Evolutionary conservation across 441 rosid genomes (phyloP).

Genomic region (Croton laevigatus): DNA sequence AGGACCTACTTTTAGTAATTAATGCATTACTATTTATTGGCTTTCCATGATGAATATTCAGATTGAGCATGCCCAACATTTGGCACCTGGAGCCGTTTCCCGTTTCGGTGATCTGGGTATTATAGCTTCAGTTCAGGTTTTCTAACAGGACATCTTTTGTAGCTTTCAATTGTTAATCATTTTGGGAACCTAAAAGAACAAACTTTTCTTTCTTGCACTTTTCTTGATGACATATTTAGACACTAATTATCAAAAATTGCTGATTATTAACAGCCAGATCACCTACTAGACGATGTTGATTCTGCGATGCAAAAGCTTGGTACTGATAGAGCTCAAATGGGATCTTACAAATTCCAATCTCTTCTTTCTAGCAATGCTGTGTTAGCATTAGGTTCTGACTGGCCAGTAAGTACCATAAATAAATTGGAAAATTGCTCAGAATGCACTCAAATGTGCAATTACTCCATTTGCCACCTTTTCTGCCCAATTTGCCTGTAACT

Average conservation of each 20-base stretch:
- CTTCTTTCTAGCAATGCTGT: slow-evolving; percentile 45
- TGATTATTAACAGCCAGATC: slow-evolving; percentile 68
- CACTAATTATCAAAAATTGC: slow-evolving; percentile 13
- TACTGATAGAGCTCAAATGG: slow-evolving; percentile 57
- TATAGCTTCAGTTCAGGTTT: slow-evolving; percentile 81
- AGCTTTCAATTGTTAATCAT: background rate
- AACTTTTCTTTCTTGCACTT: background rate
- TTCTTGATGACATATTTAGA: slow-evolving; percentile 20
- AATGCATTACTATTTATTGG: background rate
- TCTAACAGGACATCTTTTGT: slow-evolving; percentile 16
- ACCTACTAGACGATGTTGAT: slow-evolving; percentile 81
- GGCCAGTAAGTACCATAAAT: background rate
- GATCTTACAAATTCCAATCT: slow-evolving; percentile 61
- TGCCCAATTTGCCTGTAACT: no score
- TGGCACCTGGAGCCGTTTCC: slow-evolving; percentile 55
- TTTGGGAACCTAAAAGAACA: background rate
- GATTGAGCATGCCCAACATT: slow-evolving; percentile 94
- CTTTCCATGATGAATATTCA: slow-evolving; percentile 26
- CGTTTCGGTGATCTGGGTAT: slow-evolving; percentile 68
- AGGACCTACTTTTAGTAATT: background rate
- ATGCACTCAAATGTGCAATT: no score
- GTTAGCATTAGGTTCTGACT: slow-evolving; percentile 57
- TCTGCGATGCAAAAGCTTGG: slow-evolving; percentile 73
- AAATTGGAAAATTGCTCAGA: no score
- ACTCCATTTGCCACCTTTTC: no score